phyloP scores from a whole-genome alignment of 768 basidiomycete species.

The Xanthoconium stramineum region DNA sequence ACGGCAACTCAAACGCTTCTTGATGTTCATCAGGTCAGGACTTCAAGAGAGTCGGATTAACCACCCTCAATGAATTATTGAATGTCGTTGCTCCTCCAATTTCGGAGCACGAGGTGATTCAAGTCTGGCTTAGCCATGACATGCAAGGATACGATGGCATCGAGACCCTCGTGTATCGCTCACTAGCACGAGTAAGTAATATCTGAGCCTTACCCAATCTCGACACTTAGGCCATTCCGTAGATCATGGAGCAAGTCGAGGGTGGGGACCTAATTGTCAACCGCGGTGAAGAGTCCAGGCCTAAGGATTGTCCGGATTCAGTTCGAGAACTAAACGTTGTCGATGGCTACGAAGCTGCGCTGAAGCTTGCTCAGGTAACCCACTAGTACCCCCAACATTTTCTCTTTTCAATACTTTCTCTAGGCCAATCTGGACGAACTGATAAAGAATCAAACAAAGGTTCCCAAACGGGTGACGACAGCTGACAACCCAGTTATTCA shows the following conservation, averaged over 20 bases:
- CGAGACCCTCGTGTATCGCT: constrained; percentile 89
- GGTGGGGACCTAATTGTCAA: constrained; percentile 90
- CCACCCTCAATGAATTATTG: constrained; percentile 86
- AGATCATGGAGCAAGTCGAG: constrained; percentile 95
- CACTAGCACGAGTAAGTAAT: constrained; percentile 66
- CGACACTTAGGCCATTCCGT: constrained; percentile 1
- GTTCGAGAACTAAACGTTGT: constrained; percentile 76
- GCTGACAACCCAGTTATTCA: constrained; percentile 68
- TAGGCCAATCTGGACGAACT: constrained; percentile 79
- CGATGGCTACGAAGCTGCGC: constrained; percentile 79
- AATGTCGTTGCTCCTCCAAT: constrained; percentile 98
- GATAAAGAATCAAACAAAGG: constrained; percentile 57
- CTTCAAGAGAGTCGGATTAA: constrained; percentile 82
- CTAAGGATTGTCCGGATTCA: constrained; percentile 48
- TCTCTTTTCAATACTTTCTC: constrained; percentile 2
- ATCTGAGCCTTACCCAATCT: not conserved
- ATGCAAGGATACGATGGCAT: constrained; percentile 97
- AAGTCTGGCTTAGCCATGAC: constrained; percentile 93
- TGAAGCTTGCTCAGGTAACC: constrained; percentile 78
- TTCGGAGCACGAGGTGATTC: constrained; percentile 96
- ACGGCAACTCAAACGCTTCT: not conserved
- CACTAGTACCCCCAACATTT: not conserved
- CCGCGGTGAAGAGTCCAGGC: constrained; percentile 71
- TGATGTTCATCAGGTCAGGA: constrained; percentile 64
- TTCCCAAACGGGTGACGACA: constrained; percentile 28